Percentiles rank a stretch among this genome's conserved stretches.
phyloP scores from a whole-genome alignment of 345 rosid species.

The Microcos paniculata region DNA sequence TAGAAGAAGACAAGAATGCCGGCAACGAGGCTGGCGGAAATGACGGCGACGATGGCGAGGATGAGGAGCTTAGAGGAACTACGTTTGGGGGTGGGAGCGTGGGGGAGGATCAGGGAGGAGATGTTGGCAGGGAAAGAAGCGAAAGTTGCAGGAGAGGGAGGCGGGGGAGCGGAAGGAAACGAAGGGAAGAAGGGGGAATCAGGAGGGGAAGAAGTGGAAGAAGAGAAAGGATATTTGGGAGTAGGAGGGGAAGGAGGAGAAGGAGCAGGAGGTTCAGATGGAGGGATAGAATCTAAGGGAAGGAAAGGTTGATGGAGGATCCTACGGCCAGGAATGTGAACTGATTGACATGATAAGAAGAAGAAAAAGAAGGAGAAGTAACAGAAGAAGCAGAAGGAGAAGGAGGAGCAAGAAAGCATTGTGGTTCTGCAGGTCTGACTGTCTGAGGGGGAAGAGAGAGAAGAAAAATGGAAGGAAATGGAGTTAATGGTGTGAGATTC shows the following conservation, averaged over 20 bases:
- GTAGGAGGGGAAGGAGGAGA: conserved; percentile 37
- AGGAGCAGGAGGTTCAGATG: conserved; percentile 45
- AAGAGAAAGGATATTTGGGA: conserved; percentile 55
- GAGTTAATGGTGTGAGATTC: conserved; percentile 16
- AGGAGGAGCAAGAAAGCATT: conserved; percentile 35
- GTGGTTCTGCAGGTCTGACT: conserved; percentile 23
- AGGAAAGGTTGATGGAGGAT: conserved; percentile 75
- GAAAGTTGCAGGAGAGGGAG: conserved; percentile 60
- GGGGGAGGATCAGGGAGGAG: conserved; percentile 81
- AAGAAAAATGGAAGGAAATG: not conserved
- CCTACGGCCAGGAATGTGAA: conserved; percentile 46
- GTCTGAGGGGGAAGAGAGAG: conserved; percentile 9
- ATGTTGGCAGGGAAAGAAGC: conserved; percentile 95
- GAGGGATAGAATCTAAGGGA: conserved; percentile 48
- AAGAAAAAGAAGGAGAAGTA: conserved; percentile 28
- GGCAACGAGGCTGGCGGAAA: conserved; percentile 45
- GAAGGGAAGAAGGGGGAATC: conserved; percentile 76
- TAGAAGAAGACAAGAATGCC: conserved; percentile 37
- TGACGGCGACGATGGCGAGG: conserved; percentile 46
- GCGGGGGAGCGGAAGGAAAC: conserved; percentile 74
- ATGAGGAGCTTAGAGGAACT: conserved; percentile 49
- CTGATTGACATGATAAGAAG: conserved; percentile 18
- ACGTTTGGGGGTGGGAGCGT: conserved; percentile 43
- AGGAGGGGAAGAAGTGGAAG: conserved; percentile 46
- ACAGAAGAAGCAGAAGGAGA: conserved; percentile 8